These are phyloP conservation scores for Abelmoschus esculentus DNA, from an alignment of 345 rosid genomes.

Conservation along the genomic window DNA sequence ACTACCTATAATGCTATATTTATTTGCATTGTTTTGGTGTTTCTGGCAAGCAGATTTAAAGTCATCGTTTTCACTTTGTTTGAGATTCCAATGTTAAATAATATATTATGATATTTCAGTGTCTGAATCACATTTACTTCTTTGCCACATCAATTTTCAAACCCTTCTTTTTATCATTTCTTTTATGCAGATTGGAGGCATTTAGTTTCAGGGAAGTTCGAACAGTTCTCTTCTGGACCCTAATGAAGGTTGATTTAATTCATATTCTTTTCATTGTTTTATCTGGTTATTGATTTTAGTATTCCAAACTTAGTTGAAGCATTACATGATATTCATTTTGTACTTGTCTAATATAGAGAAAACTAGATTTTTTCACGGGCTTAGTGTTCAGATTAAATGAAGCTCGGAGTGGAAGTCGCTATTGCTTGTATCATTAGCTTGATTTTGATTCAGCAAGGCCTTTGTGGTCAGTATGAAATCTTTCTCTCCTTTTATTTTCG, in stretches of 20 bases:
- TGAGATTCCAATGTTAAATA: neutral
- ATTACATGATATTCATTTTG: slow-evolving; percentile 9
- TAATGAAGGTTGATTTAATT: slow-evolving; percentile 23
- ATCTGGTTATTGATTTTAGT: too few relatives aligned
- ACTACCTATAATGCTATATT: slow-evolving; percentile 11
- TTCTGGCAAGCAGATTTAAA: neutral
- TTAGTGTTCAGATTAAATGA: slow-evolving; percentile 39
- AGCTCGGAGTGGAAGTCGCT: slow-evolving; percentile 35
- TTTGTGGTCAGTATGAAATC: slow-evolving; percentile 53
- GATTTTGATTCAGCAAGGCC: slow-evolving; percentile 45
- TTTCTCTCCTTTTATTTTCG: neutral
- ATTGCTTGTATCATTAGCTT: slow-evolving; percentile 38
- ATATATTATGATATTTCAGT: too few relatives aligned
- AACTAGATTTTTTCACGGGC: slow-evolving; percentile 14
- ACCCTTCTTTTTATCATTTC: slow-evolving; percentile 6
- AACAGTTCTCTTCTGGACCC: neutral
- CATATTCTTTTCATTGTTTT: too few relatives aligned
- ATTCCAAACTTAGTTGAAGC: too few relatives aligned
- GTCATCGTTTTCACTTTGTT: slow-evolving; percentile 16
- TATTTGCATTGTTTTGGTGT: slow-evolving; percentile 6
- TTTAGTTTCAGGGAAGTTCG: slow-evolving; percentile 12
- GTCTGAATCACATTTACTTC: neutral
- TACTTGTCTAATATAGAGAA: slow-evolving; percentile 3
- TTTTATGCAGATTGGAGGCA: slow-evolving; percentile 19
- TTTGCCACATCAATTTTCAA: neutral